A percentile compares a stretch with the other conserved stretches of the same genome.
Evolutionary conservation across 495 filamentous ascomycete genomes (phyloP).

Genomic region (Apiosordaria backusii): DNA sequence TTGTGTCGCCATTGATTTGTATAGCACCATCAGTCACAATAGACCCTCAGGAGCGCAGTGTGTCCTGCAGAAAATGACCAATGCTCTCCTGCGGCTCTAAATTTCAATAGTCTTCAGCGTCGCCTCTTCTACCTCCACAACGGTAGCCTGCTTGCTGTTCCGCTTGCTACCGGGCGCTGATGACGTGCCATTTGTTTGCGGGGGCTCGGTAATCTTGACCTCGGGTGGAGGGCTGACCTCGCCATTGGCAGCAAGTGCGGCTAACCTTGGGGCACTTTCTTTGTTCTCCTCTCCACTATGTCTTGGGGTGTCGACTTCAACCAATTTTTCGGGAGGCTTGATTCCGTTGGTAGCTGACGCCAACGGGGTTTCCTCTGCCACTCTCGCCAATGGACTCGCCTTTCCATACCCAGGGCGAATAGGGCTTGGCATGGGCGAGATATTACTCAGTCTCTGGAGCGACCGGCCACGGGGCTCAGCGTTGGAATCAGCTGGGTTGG

Average conservation of each 20-base stretch:
- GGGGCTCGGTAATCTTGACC: constrained; percentile 13
- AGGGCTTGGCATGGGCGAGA: constrained; percentile 52
- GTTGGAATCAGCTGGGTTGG: constrained; percentile 44
- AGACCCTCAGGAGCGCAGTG: background rate
- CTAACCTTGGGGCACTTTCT: constrained; percentile 30
- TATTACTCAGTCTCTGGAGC: constrained; percentile 50
- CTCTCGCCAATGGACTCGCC: constrained; percentile 49
- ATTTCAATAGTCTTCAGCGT: constrained; percentile 59
- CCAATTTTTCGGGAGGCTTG: constrained; percentile 25
- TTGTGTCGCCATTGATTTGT: too few relatives aligned
- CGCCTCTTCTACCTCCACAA: constrained; percentile 38
- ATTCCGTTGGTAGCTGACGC: constrained; percentile 3
- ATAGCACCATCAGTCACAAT: too few relatives aligned
- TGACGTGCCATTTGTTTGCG: constrained; percentile 14
- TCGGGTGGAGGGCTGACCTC: constrained; percentile 26
- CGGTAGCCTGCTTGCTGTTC: constrained; percentile 31
- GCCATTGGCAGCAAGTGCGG: constrained; percentile 32
- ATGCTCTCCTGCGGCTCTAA: constrained; percentile 21
- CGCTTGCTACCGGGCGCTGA: constrained; percentile 23
- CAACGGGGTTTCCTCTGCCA: constrained; percentile 46
- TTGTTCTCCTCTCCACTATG: constrained; percentile 46
- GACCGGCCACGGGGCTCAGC: constrained; percentile 50
- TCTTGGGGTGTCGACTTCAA: constrained; percentile 52
- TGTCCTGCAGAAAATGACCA: background rate
- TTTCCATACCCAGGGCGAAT: constrained; percentile 50